These are phyloP conservation scores for Zygosaccharomyces sapae DNA, from an alignment of 1,139 yeast species.

Conservation along the genomic window DNA sequence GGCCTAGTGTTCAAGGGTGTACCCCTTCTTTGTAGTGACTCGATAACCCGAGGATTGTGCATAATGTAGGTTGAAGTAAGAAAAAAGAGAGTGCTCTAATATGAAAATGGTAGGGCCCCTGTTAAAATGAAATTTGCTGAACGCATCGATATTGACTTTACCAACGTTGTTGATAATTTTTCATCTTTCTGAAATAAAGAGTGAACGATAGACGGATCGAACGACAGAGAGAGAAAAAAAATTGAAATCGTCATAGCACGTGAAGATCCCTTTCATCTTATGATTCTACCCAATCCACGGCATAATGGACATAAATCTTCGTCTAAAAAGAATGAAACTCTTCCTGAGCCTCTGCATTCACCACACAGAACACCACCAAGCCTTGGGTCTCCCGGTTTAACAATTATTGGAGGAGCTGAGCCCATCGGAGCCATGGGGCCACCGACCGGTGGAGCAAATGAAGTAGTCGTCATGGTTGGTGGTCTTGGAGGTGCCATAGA, in stretches of 20 bases:
- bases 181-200: background rate
- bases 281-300: constrained; percentile 60
- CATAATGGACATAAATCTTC: constrained; percentile 58
- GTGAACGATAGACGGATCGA: constrained; percentile 2
- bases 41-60: constrained; percentile 11
- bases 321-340: constrained; percentile 50
- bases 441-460: constrained; percentile 4
- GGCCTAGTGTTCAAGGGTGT: constrained; percentile 67
- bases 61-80: background rate
- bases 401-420: constrained; percentile 40
- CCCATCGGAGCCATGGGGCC: constrained; percentile 19
- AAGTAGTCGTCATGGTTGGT: background rate
- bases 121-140: background rate
- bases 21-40: constrained; percentile 23
- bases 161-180: constrained; percentile 2
- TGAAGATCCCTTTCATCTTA: constrained; percentile 13
- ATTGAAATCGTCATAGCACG: constrained; percentile 7
- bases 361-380: constrained; percentile 80
- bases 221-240: constrained; percentile 3
- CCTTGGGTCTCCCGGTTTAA: constrained; percentile 78
- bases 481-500: constrained; percentile 14
- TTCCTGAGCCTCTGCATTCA: constrained; percentile 69
- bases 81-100: background rate
- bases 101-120: background rate
- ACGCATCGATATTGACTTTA: background rate